phyloP scores from a whole-genome alignment of 192 early-diverging fungal species.

The Backusella mclennaniae region DNA sequence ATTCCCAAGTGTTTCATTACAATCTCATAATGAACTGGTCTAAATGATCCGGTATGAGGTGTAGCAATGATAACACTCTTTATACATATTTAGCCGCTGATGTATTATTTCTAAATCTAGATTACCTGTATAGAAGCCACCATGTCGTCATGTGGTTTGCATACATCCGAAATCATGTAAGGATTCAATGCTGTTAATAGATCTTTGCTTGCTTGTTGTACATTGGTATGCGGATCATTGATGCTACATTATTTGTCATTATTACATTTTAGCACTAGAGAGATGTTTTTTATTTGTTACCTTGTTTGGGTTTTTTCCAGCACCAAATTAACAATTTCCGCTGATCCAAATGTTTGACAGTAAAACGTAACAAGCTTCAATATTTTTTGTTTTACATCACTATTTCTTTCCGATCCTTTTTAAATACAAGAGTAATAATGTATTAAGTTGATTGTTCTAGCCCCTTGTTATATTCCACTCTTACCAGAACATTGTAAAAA shows the following conservation, averaged over 20 bases:
- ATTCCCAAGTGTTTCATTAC: conserved; percentile 55
- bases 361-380: conserved; percentile 21
- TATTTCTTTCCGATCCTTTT: conserved; percentile 21
- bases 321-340: conserved; percentile 6
- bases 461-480: not conserved
- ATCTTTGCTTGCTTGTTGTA: conserved; percentile 28
- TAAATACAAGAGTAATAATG: not conserved
- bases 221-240: conserved; percentile 29
- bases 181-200: conserved; percentile 11
- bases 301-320: not conserved
- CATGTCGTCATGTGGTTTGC: not conserved
- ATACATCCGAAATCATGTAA: conserved; percentile 7
- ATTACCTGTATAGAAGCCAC: not conserved
- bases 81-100: not conserved
- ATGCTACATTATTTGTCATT: conserved; percentile 4
- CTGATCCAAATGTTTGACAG: conserved; percentile 31
- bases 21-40: conserved; percentile 63
- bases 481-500: conserved; percentile 4
- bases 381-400: conserved; percentile 6
- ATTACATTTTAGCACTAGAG: not conserved
- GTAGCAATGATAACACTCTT: conserved; percentile 33
- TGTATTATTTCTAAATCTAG: not conserved
- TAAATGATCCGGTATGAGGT: conserved; percentile 61
- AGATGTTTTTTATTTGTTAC: not conserved
- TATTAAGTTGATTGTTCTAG: not conserved